Evolutionary conservation across 495 filamentous ascomycete species (phyloP).

Genomic region (Neurospora sp.): DNA sequence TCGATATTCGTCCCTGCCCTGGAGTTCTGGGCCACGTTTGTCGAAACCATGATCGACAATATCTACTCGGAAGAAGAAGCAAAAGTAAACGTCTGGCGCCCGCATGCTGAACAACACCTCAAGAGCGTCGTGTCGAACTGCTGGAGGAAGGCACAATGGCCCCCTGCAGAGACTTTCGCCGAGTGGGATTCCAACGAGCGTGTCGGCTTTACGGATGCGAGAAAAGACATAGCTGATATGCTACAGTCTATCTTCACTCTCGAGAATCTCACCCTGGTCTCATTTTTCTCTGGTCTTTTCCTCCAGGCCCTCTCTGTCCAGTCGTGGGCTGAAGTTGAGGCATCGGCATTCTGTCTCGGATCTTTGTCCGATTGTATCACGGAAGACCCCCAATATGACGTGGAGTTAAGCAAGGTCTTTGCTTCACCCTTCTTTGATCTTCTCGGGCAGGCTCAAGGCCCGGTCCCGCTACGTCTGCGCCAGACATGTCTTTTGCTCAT

Average conservation of each 20-base stretch:
- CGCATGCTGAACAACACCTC: constrained; percentile 29
- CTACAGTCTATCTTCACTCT: constrained; percentile 66
- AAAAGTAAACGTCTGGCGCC: constrained; percentile 17
- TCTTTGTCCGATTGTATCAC: constrained; percentile 64
- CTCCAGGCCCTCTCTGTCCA: constrained; percentile 44
- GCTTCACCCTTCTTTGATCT: constrained; percentile 50
- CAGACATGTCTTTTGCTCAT: constrained; percentile 71
- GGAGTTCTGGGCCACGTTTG: constrained; percentile 74
- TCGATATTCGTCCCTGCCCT: constrained; percentile 63
- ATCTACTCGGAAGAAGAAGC: constrained; percentile 23
- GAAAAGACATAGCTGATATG: constrained; percentile 73
- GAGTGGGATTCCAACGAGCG: constrained; percentile 66
- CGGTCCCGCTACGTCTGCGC: constrained; percentile 57
- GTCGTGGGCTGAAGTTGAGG: constrained; percentile 72
- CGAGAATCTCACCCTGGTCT: constrained; percentile 56
- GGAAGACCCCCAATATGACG: constrained; percentile 55
- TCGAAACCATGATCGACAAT: constrained; percentile 42
- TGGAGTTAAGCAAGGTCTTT: constrained; percentile 61
- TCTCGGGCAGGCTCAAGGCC: constrained; percentile 32
- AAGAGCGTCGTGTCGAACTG: constrained; percentile 48
- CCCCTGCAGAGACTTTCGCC: constrained; percentile 35
- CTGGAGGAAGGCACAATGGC: constrained; percentile 54
- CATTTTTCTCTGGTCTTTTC: constrained; percentile 57
- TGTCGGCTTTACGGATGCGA: constrained; percentile 62
- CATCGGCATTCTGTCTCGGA: constrained; percentile 67